A percentile compares a stretch with the other conserved stretches of the same genome.
Conservation (phyloP, 2,329 filamentous ascomycete genomes). For the Graphilbum ipis-grandicollis region DNA sequence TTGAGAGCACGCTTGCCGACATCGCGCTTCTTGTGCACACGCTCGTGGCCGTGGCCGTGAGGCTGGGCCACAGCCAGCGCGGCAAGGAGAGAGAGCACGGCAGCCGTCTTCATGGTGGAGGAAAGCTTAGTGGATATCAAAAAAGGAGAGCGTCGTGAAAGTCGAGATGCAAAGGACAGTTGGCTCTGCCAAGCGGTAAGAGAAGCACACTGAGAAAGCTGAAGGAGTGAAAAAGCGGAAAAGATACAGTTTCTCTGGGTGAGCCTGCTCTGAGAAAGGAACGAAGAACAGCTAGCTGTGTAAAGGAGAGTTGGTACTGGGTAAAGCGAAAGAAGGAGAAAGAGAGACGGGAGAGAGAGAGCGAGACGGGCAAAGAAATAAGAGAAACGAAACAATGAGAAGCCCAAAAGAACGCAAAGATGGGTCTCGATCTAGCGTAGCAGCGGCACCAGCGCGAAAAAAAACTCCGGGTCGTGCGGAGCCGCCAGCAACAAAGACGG, state of each 20-base stretch:
- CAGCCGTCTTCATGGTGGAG: constrained; percentile 24
- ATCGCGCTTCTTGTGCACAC: constrained; percentile 20
- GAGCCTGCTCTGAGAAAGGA: not conserved
- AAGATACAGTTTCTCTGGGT: not conserved
- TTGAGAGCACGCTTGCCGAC: constrained; percentile 14
- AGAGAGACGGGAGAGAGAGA: too few species aligned
- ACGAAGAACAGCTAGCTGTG: not conserved
- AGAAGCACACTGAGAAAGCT: not conserved
- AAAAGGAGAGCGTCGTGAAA: too few species aligned
- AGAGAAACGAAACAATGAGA: not conserved
- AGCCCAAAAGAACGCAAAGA: not conserved
- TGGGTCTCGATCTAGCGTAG: too few species aligned
- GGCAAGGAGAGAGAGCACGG: constrained; percentile 20
- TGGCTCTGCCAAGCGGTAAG: not conserved
- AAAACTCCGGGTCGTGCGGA: too few species aligned
- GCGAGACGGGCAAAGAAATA: too few species aligned
- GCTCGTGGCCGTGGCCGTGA: constrained; percentile 19
- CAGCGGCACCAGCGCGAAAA: too few species aligned
- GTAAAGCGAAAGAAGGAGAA: not conserved
- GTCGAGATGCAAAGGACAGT: too few species aligned
- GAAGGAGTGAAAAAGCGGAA: not conserved
- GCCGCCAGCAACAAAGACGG: too few species aligned
- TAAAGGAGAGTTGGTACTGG: not conserved
- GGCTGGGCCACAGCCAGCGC: constrained; percentile 32
- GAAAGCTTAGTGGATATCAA: too few species aligned